phyloP scores from a whole-genome alignment of 2,329 filamentous ascomycete genomes.

The Colletotrichum caudatum region DNA sequence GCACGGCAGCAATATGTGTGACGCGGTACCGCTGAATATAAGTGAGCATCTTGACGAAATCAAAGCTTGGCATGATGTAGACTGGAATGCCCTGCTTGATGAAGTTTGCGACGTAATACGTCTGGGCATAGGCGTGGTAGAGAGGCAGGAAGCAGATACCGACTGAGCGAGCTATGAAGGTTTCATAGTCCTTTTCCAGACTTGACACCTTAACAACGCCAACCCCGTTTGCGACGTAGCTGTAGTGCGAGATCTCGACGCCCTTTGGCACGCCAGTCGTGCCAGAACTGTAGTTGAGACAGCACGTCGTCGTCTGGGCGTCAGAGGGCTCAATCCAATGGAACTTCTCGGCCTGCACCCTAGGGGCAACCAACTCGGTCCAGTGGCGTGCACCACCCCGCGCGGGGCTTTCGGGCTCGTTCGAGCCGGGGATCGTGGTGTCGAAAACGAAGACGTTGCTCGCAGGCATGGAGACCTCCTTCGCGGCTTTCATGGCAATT shows the following conservation, averaged over 20 bases:
- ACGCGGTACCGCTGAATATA: slow-evolving; percentile 77
- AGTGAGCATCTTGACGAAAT: slow-evolving; percentile 78
- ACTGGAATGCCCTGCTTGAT: slow-evolving; percentile 71
- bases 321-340: slow-evolving; percentile 70
- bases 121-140: slow-evolving; percentile 81
- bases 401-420: slow-evolving; percentile 37
- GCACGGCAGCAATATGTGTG: slow-evolving; percentile 75
- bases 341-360: slow-evolving; percentile 66
- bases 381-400: slow-evolving; percentile 68
- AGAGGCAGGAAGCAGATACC: slow-evolving; percentile 79
- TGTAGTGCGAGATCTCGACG: slow-evolving; percentile 82
- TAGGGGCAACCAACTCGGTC: slow-evolving; percentile 69
- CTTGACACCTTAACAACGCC: slow-evolving; percentile 66
- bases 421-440: slow-evolving; percentile 55
- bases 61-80: slow-evolving; percentile 84
- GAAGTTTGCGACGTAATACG: slow-evolving; percentile 72
- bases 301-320: slow-evolving; percentile 67
- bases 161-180: slow-evolving; percentile 53
- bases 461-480: slow-evolving; percentile 64
- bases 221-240: slow-evolving; percentile 78
- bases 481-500: slow-evolving; percentile 75
- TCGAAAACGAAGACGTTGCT: slow-evolving; percentile 76
- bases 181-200: slow-evolving; percentile 62
- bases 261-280: slow-evolving; percentile 89
- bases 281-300: slow-evolving; percentile 83